phyloP scores from a whole-genome alignment of 176 grass and related monocot genomes.

The Oryza meridionalis region DNA sequence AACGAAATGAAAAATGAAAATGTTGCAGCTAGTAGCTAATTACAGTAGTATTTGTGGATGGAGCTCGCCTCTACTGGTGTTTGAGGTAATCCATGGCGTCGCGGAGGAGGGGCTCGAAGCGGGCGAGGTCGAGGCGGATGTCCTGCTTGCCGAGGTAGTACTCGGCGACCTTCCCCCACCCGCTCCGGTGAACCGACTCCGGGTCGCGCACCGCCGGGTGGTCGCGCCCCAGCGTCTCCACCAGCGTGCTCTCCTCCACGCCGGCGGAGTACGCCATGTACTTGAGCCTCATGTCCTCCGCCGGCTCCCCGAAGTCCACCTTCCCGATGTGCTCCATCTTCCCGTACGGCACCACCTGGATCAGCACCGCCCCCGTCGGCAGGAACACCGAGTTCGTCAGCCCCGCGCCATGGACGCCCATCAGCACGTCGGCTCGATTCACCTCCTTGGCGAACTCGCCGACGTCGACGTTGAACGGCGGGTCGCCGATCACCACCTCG shows the following conservation, averaged over 20 bases:
- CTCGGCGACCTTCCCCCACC: conserved; percentile 71
- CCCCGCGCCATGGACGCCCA: conserved; percentile 92
- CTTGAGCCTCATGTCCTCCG: conserved; percentile 75
- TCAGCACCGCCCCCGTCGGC: conserved; percentile 67
- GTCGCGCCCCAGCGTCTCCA: conserved; percentile 60
- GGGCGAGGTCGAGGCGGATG: conserved; percentile 58
- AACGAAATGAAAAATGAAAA: background rate
- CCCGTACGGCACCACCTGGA: conserved; percentile 81
- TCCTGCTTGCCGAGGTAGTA: conserved; percentile 84
- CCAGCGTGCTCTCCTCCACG: conserved; percentile 81
- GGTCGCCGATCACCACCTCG: conserved; percentile 79
- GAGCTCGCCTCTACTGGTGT: background rate
- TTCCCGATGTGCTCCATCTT: conserved; percentile 78
- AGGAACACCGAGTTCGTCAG: conserved; percentile 89
- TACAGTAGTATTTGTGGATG: background rate
- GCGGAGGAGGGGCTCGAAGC: conserved; percentile 66
- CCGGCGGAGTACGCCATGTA: conserved; percentile 76
- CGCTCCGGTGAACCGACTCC: conserved; percentile 55
- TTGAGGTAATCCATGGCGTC: conserved; percentile 65
- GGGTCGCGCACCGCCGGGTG: conserved; percentile 77
- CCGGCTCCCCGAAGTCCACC: conserved; percentile 65
- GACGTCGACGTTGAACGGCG: conserved; percentile 75
- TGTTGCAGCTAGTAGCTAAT: background rate
- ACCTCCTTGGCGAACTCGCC: conserved; percentile 70
- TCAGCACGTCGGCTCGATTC: conserved; percentile 71